phyloP scores from a whole-genome alignment of 306 rosid species.

The Styphnolobium japonicum region DNA sequence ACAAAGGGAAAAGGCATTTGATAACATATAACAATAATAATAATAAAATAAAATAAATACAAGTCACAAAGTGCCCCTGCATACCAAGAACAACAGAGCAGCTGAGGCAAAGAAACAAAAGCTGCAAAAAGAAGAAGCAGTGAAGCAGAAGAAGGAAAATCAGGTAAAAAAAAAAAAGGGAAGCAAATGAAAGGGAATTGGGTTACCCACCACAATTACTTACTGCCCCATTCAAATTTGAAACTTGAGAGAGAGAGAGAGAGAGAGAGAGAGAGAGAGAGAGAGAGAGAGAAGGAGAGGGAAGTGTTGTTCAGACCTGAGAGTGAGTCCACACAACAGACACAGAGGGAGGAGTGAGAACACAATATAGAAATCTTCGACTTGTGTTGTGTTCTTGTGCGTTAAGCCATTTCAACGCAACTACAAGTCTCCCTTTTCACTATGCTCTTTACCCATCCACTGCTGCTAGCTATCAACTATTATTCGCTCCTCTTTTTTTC shows the following conservation, averaged over 20 bases:
- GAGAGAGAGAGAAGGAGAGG: too few relatives aligned
- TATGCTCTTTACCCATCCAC: too few relatives aligned
- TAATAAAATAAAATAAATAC: neutral
- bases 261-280: neutral
- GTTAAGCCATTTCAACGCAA: neutral
- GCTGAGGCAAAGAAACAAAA: neutral
- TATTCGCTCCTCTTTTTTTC: too few relatives aligned
- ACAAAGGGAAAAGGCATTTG: neutral
- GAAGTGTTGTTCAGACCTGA: neutral
- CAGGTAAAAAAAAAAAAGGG: neutral
- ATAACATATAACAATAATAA: neutral
- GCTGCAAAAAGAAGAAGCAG: neutral
- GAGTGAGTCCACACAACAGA: neutral
- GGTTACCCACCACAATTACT: neutral
- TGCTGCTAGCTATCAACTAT: too few relatives aligned
- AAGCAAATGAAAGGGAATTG: neutral
- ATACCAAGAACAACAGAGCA: neutral
- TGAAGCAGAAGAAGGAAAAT: neutral
- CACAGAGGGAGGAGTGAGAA: neutral
- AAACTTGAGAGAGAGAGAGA: neutral
- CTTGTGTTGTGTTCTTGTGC: too few relatives aligned
- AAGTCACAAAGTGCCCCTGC: neutral
- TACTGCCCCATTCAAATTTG: neutral
- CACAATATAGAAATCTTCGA: too few relatives aligned
- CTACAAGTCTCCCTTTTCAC: too few relatives aligned